These are phyloP conservation scores for Suillus alpinus DNA, from an alignment of 768 basidiomycete species.

Conservation along the genomic window DNA sequence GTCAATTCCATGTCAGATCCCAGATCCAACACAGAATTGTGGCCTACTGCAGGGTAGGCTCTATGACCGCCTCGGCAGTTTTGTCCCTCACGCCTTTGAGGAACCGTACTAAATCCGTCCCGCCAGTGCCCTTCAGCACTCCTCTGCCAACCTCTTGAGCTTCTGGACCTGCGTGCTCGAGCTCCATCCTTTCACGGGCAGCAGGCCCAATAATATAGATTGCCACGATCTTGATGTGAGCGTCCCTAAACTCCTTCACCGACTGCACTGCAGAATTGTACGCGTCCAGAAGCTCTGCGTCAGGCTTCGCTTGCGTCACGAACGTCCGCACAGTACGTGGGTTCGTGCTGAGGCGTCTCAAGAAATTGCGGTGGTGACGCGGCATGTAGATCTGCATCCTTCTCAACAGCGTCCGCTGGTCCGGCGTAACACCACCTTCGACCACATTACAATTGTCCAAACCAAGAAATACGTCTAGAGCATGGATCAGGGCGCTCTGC, in stretches of 20 bases:
- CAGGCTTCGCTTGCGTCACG: constrained; percentile 28
- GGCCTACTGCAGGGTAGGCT: background rate
- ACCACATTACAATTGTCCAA: constrained; percentile 45
- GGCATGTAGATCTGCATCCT: constrained; percentile 87
- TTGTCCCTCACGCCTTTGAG: constrained; percentile 69
- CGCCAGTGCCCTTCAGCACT: constrained; percentile 70
- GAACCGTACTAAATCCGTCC: constrained; percentile 74
- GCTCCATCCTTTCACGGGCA: constrained; percentile 14
- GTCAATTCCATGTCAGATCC: background rate
- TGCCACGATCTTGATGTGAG: constrained; percentile 73
- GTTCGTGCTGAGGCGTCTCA: constrained; percentile 59
- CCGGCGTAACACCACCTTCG: constrained; percentile 8
- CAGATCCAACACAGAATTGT: background rate
- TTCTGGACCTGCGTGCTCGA: constrained; percentile 7
- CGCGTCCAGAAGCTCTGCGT: constrained; percentile 40
- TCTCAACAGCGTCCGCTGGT: constrained; percentile 48
- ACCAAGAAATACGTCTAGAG: constrained; percentile 70
- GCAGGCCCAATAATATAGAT: constrained; percentile 78
- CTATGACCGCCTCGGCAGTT: constrained; percentile 47
- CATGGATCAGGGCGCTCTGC: constrained; percentile 76
- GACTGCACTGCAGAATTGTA: constrained; percentile 66
- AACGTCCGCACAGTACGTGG: constrained; percentile 61
- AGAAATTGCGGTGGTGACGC: constrained; percentile 72
- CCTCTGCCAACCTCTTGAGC: constrained; percentile 14
- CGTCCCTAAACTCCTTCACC: constrained; percentile 71